Percentiles rank a stretch among this genome's conserved stretches.
These are phyloP conservation scores for Diaporthe australafricana DNA, from an alignment of 2,329 filamentous ascomycete genomes.

Conservation along the genomic window DNA sequence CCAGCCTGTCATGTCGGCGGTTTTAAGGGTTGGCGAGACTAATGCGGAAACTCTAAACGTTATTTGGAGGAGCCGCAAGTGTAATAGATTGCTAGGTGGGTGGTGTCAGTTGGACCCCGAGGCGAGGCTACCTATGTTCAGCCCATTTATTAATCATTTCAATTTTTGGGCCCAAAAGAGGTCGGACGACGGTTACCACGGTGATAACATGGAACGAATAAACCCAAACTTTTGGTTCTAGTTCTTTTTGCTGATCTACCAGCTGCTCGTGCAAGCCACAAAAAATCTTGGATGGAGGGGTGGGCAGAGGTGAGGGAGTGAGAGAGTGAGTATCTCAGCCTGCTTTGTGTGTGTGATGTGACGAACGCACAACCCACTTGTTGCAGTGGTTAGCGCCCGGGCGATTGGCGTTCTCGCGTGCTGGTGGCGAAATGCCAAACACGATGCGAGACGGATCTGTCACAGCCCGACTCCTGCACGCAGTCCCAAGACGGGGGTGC, in stretches of 20 bases:
- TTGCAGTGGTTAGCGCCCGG: constrained; percentile 10
- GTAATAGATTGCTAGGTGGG: neutral
- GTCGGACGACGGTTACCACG: neutral
- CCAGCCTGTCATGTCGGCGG: constrained; percentile 5
- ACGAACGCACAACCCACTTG: neutral
- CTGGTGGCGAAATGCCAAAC: constrained; percentile 53
- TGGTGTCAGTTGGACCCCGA: constrained; percentile 1
- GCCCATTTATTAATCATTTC: neutral
- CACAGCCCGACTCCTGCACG: constrained; percentile 50
- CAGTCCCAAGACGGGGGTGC: constrained; percentile 17
- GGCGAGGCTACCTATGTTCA: too few relatives aligned
- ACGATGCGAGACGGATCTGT: constrained; percentile 63
- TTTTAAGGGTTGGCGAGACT: constrained; percentile 18
- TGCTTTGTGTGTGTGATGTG: neutral
- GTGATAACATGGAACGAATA: neutral
- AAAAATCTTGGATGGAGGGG: neutral
- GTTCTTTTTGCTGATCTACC: constrained; percentile 12
- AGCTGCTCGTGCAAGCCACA: constrained; percentile 18
- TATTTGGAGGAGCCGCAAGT: constrained; percentile 36
- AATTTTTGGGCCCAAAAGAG: neutral
- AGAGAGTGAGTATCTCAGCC: neutral
- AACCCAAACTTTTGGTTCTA: neutral
- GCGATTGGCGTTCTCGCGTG: constrained; percentile 24
- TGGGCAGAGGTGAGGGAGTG: neutral
- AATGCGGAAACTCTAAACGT: constrained; percentile 34